Evolutionary conservation across 164 flowering plant species (phyloP).

Genomic region (Berberis thunbergii): DNA sequence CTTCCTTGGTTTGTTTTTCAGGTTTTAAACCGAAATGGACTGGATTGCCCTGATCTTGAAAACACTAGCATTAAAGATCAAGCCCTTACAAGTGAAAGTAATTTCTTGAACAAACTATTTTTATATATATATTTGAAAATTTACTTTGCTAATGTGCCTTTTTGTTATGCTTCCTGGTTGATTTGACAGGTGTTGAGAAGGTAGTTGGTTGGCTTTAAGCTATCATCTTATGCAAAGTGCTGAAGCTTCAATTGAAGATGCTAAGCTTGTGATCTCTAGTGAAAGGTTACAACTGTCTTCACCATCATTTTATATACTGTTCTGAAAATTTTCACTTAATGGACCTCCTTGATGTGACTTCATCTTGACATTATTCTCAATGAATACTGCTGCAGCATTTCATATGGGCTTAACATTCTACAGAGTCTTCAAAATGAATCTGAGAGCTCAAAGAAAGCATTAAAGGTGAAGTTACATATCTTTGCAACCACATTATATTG

Average conservation of each 20-base stretch:
- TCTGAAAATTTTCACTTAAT: too few species aligned
- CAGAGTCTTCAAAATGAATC: slow-evolving; percentile 59
- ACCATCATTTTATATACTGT: not conserved
- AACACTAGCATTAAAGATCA: slow-evolving; percentile 66
- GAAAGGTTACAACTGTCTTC: slow-evolving; percentile 44
- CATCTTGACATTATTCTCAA: slow-evolving; percentile 2
- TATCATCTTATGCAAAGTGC: slow-evolving; percentile 61
- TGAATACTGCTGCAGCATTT: slow-evolving; percentile 45
- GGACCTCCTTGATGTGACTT: not conserved
- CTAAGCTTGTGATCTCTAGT: slow-evolving; percentile 52
- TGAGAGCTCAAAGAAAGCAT: slow-evolving; percentile 69
- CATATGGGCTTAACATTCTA: slow-evolving; percentile 58
- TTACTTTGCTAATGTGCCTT: not conserved
- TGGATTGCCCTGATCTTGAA: slow-evolving; percentile 73
- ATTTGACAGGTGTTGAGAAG: slow-evolving; percentile 58
- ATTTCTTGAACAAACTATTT: not conserved
- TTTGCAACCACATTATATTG: not conserved
- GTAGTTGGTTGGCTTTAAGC: slow-evolving; percentile 80
- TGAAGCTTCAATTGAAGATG: slow-evolving; percentile 31
- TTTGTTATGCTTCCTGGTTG: not conserved
- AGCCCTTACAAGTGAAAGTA: slow-evolving; percentile 63
- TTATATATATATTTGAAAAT: not conserved
- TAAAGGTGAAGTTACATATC: slow-evolving; percentile 47
- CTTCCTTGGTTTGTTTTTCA: slow-evolving; percentile 16
- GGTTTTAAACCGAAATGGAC: slow-evolving; percentile 52